Base-by-base conservation (phyloP, 345 rosid genomes). In the Streptanthus diversifolius region DNA sequence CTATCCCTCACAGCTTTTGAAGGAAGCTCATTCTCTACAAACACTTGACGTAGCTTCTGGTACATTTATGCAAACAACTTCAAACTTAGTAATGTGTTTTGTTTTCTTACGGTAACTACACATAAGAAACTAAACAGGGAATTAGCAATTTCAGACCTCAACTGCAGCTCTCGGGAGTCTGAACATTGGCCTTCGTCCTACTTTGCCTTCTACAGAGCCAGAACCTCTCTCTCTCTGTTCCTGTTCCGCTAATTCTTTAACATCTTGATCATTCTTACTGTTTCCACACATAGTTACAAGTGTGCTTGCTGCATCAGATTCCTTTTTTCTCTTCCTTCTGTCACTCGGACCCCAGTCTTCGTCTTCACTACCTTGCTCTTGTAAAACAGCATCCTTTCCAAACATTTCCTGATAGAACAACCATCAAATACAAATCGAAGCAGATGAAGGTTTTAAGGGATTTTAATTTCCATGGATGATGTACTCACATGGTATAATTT, bases 331-430 rank as follows among this genome's bases (percentile, higher is more conserved):
- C 63, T 87, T 82, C 75, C 85, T 90, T 83, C 85, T 85, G 74
- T 84, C 88, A 39, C 78, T 71, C 37, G 99, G 99, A 80, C 99
- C 99, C 99, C 98, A 95, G 69, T 95, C 99, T 83, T 95, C 99
- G 80, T 95, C 99, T 80, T 95, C 99, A 33, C 96, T 95, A 53
- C 81, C 80, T 81, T 84, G 92, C 68, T 91, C 98, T 49, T 74
- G 80, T 45, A 79, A 73, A 57, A 75, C 77, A 63, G 87, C 90
- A 80, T 91, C 99, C 81, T 88, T 95, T 63, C 99, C 99, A 72
- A 95, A 95, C 98, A 95, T 92, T 83, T 91, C 99, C 99, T 95
- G 25, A 83, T n/a, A 36, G 49, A 51, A n/a, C 29, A 52, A 68
- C 35, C 64, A 63, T 24, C 69, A 53, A 25, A 35, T 13, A 62